Evolutionary conservation across 306 rosid genomes (phyloP), one percentile per base, ranked within the genome.

Genomic region (Alnus rubra): DNA sequence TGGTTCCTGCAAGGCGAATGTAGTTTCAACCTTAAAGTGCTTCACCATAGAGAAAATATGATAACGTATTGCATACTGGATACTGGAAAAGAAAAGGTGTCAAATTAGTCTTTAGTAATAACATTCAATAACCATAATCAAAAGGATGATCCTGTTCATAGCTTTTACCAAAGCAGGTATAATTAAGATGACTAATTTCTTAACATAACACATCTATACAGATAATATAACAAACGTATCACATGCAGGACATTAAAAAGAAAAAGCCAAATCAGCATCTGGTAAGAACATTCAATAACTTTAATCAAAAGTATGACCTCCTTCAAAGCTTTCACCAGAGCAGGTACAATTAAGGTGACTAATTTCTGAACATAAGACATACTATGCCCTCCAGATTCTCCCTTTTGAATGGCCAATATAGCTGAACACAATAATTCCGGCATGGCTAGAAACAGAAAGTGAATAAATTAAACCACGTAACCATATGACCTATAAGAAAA

Each of bases 361-460:
- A 49, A 49, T 1, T 49, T 2, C 52, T 9, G 10, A 28, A 51
- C 39, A 71, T 19, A 15, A 62, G 1, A 0, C 4, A 47, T 39
- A 33, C 33, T 33, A 12, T 28, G 15, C 35, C 0, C 1, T 58
- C 4, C 39, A 49, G 52, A 49, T 49, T 49, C 52, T 49, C 4
- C 10, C 10, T 30, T 3, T 69, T 52, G 69, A 48, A 28, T 50
- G 45, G 51, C 75, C 13, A 35, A 39, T 52, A 23, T 52, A 39
- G 33, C 30, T 19, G 77, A 42, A 15, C 4, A 58, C 73, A 78
- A 50, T 52, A 78, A 31, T 1, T 33, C 75, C 44, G 86, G 74
- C 69, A 78, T 39, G 73, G 69, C 86, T 83, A 69, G 52, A 74
- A 50, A 58, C 67, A 51, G 69, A 68, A 50, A 78, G 82, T 59